A percentile compares a stretch with the other conserved stretches of the same genome.
phyloP scores from a whole-genome alignment of 2,329 filamentous ascomycete species.

The Hirsutella thompsonii region DNA sequence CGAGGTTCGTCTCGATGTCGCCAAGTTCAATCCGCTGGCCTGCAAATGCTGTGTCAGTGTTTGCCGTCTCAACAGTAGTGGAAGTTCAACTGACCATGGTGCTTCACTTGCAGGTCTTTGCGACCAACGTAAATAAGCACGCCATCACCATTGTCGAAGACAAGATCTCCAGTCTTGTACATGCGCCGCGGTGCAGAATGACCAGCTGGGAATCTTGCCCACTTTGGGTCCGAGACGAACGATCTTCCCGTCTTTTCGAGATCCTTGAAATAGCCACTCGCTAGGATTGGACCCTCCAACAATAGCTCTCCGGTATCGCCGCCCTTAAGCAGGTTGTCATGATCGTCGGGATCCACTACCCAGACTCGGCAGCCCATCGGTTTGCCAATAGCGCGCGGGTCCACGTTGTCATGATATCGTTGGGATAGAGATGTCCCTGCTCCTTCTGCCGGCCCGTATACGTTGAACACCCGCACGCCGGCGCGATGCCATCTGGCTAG shows the following conservation, averaged over 20 bases:
- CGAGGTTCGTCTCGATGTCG: slow-evolving; percentile 7
- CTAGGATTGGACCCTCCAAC: slow-evolving; percentile 12
- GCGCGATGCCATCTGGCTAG: background rate
- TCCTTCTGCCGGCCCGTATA: background rate
- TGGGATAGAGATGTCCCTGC: background rate
- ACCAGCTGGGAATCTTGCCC: slow-evolving; percentile 1
- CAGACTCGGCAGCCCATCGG: slow-evolving; percentile 3
- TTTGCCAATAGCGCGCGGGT: background rate
- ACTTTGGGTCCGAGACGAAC: slow-evolving; percentile 30
- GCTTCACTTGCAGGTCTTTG: slow-evolving; percentile 20
- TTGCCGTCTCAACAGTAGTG: too few species aligned
- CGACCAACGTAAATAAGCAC: slow-evolving; percentile 31
- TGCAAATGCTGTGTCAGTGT: background rate
- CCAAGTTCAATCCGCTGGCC: slow-evolving; percentile 34
- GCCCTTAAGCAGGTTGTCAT: slow-evolving; percentile 6
- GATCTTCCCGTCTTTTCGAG: slow-evolving; percentile 6
- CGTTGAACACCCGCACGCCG: background rate
- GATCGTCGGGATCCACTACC: slow-evolving; percentile 9
- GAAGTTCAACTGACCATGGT: slow-evolving; percentile 30
- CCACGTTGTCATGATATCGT: background rate
- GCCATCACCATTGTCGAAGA: slow-evolving; percentile 23
- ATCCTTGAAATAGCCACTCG: slow-evolving; percentile 11
- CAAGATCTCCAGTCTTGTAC: slow-evolving; percentile 36
- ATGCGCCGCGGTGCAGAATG: slow-evolving; percentile 13
- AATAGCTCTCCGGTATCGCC: slow-evolving; percentile 13